Base-by-base conservation (phyloP, 257 asterid genomes). In the Salvia splendens region DNA sequence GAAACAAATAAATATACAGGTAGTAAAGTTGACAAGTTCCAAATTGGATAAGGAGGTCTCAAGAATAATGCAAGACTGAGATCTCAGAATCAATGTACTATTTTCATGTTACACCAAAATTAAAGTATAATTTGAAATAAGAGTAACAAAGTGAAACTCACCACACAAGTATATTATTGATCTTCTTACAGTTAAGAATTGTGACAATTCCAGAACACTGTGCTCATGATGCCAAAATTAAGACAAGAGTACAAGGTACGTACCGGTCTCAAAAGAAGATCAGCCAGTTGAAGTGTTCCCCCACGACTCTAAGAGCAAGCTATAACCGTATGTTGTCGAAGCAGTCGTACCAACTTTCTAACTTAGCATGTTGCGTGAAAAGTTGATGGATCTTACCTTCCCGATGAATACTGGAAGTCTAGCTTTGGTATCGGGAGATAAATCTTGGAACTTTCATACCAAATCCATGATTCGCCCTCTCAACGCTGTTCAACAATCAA, bases 371-470 rank as follows among this genome's bases (percentile, higher is more conserved):
- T 45, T 12, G 42, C 55, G 43, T 15, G 28, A 30, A 24, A 62
- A 10, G 40, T 46, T 28, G 10, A 4, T 20, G 41, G 42, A 3
- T 3, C 40, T 6, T 43, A 4, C 14, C 10, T 16, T 38, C 12
- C 17, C 12, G 52, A 42, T 6, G 43, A 64, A 47, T 56, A 41
- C 14, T 14, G 20, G 64, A 69, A 74, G 6, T 50, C 65, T 70
- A 83, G 61, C 66, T 65, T 67, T 54, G 62, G 24, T 68, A 67
- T 47, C 82, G 81, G 36, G 82, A 61, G 64, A 88, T 51, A 63
- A 77, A 80, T 62, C 75, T 79, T 9, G 96, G 98, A 74, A 83
- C 83, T 80, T 79, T 92, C 98, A 92, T 92, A 17, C 98, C 98
- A 60, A 92, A 92, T 45, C 98, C 98, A 32, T 81, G 96, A 77